phyloP scores from a whole-genome alignment of 257 asterid genomes.

The Scutellaria galericulata region DNA sequence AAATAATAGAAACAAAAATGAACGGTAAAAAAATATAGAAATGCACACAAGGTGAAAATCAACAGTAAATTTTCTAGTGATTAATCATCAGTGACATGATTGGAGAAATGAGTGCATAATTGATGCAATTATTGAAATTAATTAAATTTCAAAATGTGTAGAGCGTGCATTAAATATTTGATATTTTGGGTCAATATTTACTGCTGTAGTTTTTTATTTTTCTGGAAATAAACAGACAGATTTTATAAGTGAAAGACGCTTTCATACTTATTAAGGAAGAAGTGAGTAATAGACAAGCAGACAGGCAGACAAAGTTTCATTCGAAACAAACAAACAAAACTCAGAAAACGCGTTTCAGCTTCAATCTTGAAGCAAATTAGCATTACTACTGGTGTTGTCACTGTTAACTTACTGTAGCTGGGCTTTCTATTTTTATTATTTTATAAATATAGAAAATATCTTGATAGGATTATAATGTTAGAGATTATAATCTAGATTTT shows the following conservation, averaged over 20 bases:
- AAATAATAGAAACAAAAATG: no score
- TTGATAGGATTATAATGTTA: no score
- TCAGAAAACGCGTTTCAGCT: slow-evolving; percentile 39
- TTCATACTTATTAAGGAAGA: slow-evolving; percentile 35
- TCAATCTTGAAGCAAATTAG: slow-evolving; percentile 6
- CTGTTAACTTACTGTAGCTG: not conserved
- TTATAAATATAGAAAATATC: no score
- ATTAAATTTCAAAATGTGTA: not conserved
- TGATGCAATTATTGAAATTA: not conserved
- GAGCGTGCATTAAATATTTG: slow-evolving; percentile 5
- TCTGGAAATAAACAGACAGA: slow-evolving; percentile 4
- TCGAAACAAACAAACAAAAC: slow-evolving; percentile 35
- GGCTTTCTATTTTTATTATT: not conserved
- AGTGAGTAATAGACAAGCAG: slow-evolving; percentile 24
- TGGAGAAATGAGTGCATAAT: slow-evolving; percentile 8
- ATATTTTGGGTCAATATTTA: slow-evolving; percentile 33
- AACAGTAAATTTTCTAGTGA: not conserved
- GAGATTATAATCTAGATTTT: no score
- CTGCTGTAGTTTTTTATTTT: slow-evolving; percentile 33
- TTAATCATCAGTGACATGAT: not conserved
- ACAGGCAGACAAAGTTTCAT: slow-evolving; percentile 28
- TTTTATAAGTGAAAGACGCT: slow-evolving; percentile 23
- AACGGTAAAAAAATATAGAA: no score
- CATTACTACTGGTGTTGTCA: not conserved
- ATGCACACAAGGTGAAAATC: no score